These are phyloP conservation scores for Chalciporus chontae DNA, from an alignment of 768 basidiomycete species.

Conservation along the genomic window DNA sequence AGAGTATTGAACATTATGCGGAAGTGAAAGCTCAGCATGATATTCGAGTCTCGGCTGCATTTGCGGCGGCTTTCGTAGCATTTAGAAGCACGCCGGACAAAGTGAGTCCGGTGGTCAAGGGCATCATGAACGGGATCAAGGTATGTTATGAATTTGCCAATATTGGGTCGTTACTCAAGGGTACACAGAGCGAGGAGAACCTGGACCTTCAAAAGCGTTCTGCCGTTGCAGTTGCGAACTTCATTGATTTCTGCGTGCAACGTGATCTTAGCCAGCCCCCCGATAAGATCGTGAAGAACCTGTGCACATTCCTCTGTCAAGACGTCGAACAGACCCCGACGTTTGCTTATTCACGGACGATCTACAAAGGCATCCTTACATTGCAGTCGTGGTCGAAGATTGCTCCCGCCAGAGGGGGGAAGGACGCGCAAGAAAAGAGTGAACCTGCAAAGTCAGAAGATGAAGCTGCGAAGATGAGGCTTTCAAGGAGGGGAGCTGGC, in stretches of 20 bases:
- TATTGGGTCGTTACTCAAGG: slow-evolving; percentile 5
- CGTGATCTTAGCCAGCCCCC: slow-evolving; percentile 78
- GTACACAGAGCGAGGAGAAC: slow-evolving; percentile 77
- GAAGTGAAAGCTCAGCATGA: slow-evolving; percentile 85
- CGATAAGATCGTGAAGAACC: slow-evolving; percentile 95
- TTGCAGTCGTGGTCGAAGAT: slow-evolving; percentile 48
- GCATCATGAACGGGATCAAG: slow-evolving; percentile 97
- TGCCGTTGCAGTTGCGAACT: slow-evolving; percentile 79
- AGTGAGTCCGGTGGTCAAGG: slow-evolving; percentile 93
- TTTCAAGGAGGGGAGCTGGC: slow-evolving; percentile 83
- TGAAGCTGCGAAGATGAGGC: slow-evolving; percentile 57
- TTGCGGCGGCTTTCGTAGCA: slow-evolving; percentile 89
- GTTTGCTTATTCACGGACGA: slow-evolving; percentile 64
- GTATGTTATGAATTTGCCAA: slow-evolving; percentile 38
- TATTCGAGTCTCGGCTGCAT: slow-evolving; percentile 80
- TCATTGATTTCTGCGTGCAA: slow-evolving; percentile 80
- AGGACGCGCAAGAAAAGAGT: slow-evolving; percentile 42
- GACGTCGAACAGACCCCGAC: slow-evolving; percentile 88
- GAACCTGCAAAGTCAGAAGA: slow-evolving; percentile 42
- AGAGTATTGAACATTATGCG: slow-evolving; percentile 73
- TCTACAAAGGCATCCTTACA: slow-evolving; percentile 72
- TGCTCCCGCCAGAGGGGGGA: slow-evolving; percentile 31
- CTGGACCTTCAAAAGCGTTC: slow-evolving; percentile 84
- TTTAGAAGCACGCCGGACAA: slow-evolving; percentile 86
- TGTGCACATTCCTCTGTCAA: slow-evolving; percentile 94